phyloP scores from a whole-genome alignment of 108 stramenopile species.

The Parietichytrium sp. region DNA sequence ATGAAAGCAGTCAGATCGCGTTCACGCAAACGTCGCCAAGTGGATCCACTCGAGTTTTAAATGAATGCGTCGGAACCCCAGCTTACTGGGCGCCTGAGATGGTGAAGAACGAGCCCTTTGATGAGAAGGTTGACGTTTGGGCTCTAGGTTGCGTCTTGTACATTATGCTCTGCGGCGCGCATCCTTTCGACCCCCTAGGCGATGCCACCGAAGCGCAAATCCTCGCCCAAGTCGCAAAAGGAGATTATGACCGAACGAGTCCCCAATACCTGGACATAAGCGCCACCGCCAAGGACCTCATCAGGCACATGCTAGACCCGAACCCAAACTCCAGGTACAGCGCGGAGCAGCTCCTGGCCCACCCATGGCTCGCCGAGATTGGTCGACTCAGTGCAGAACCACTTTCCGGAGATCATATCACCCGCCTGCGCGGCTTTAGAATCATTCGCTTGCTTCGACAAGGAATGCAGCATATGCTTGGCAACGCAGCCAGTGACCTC shows the following conservation, averaged over 20 bases:
- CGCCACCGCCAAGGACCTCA: conserved; percentile 81
- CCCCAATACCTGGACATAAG: conserved; percentile 62
- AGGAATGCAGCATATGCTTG: conserved; percentile 22
- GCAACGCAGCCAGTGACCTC: conserved; percentile 18
- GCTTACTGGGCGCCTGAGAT: conserved; percentile 66
- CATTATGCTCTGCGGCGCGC: conserved; percentile 43
- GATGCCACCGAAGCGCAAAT: conserved; percentile 32
- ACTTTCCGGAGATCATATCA: not conserved
- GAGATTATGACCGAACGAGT: conserved; percentile 17
- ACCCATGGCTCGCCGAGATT: conserved; percentile 80
- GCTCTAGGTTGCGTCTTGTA: conserved; percentile 49
- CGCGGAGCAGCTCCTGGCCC: conserved; percentile 85
- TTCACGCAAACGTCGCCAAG: conserved; percentile 1
- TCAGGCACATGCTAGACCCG: conserved; percentile 80
- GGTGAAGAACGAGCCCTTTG: conserved; percentile 61
- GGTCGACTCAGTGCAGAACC: conserved; percentile 7
- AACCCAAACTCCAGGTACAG: conserved; percentile 79
- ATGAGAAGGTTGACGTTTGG: conserved; percentile 66
- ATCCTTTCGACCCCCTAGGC: conserved; percentile 24
- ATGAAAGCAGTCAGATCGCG: too few relatives aligned
- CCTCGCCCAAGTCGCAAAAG: conserved; percentile 3
- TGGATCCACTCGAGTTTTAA: conserved; percentile 14
- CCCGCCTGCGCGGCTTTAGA: conserved; percentile 24
- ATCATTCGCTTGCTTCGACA: conserved; percentile 23
- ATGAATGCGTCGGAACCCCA: conserved; percentile 61